Percentiles rank a stretch among this genome's conserved stretches.
Evolutionary conservation across 441 rosid genomes (phyloP).

Genomic region (Corymbia calophylla): DNA sequence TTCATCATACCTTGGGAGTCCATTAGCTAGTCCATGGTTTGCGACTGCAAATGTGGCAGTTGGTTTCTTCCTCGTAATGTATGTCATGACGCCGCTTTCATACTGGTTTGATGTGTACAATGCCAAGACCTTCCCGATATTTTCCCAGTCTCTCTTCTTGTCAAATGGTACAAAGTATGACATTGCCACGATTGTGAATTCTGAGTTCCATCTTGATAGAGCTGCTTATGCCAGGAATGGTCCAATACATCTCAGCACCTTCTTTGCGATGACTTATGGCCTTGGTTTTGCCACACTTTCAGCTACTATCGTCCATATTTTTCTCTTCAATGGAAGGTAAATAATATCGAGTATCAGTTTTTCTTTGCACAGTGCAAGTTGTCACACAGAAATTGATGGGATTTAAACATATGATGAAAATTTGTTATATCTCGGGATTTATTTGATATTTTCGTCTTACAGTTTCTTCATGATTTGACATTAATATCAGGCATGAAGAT

Average conservation of each 20-base stretch:
- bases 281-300: constrained; percentile 70
- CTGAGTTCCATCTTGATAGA: constrained; percentile 50
- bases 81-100: constrained; percentile 44
- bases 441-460: background rate
- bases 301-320: constrained; percentile 57
- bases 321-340: constrained; percentile 70
- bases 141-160: constrained; percentile 32
- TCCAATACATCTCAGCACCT: constrained; percentile 49
- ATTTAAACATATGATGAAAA: background rate
- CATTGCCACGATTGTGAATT: constrained; percentile 41
- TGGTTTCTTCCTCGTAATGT: constrained; percentile 56
- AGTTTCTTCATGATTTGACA: background rate
- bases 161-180: constrained; percentile 44
- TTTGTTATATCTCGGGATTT: background rate
- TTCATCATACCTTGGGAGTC: constrained; percentile 62
- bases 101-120: constrained; percentile 58
- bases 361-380: background rate
- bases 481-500: background rate
- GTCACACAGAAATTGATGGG: background rate
- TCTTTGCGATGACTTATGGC: constrained; percentile 78
- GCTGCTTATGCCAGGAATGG: constrained; percentile 37
- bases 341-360: background rate
- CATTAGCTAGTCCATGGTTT: constrained; percentile 81
- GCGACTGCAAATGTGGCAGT: constrained; percentile 64
- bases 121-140: constrained; percentile 66